Base-by-base conservation (phyloP, 257 asterid species). In the Petunia axillaris region DNA sequence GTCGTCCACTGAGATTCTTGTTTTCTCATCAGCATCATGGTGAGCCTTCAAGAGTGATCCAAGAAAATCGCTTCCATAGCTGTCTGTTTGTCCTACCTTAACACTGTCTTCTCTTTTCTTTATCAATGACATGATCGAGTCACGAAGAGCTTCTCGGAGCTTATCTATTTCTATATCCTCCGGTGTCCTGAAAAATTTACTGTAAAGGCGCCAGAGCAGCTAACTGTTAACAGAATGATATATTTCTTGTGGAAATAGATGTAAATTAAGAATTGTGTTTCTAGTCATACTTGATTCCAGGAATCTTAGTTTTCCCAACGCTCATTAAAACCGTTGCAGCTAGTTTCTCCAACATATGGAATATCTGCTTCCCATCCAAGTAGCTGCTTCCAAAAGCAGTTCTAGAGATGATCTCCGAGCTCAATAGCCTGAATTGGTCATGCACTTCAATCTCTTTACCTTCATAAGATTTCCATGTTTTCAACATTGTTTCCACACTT, bases 351-450 rank as follows among this genome's bases (percentile, higher is more conserved):
- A 91, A n/a, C 93, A 82, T 87, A 14, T 88, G 90, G 79, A 91
- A 91, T 57, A 91, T 88, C n/a, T 80, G 85, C 80, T 90, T 84
- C 85, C 96, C 96, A 78, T 91, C 96, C 64, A 76, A 14, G 55
- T 89, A 91, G 64, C 89, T 90, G 85, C 96, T 91, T 1, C 96
- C 96, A 48, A 91, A 91, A 4, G 96, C 94, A 25, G 94, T 90
- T 82, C 81, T 91, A 8, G 96, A 91, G 75, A 91, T 87, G 57
- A 90, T 64, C n/a, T 88, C 91, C 54, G 94, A 84, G 52, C 93
- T 85, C 80, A 91, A 54, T 3, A 83, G 10, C 50, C 89, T 83
- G 82, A 87, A 86, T 50, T 91, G 89, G 59, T 84, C 85, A 25
- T 85, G 88, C 81, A 91, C 96, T 52, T 91, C 96, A n/a, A 87